Evolutionary conservation across 768 basidiomycete species (phyloP).

Genomic region (Hirschioporus abietinus): DNA sequence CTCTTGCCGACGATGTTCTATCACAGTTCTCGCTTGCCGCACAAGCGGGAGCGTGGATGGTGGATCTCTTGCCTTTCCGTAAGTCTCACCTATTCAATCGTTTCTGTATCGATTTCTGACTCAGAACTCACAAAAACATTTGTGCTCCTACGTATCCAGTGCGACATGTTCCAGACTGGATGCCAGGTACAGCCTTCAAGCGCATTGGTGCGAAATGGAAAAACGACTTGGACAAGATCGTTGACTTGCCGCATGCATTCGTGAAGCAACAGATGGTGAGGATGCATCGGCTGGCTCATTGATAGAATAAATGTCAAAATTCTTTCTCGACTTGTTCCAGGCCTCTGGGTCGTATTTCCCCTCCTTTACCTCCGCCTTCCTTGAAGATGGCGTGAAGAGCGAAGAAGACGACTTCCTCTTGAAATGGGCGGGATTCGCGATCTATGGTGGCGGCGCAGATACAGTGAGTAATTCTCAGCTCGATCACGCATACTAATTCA

Average conservation of each 20-base stretch:
- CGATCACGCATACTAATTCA: not conserved
- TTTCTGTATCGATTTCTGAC: not conserved
- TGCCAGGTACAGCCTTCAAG: slow-evolving; percentile 18
- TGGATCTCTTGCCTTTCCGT: slow-evolving; percentile 15
- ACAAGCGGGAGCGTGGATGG: slow-evolving; percentile 8
- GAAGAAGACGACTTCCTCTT: slow-evolving; percentile 6
- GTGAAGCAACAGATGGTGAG: slow-evolving; percentile 5
- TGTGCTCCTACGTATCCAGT: slow-evolving; percentile 3
- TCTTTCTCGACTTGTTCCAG: slow-evolving; percentile 7
- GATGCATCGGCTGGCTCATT: not conserved
- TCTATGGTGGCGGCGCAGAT: slow-evolving; percentile 29
- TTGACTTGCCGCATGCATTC: not conserved
- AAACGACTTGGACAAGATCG: not conserved
- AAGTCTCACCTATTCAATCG: slow-evolving; percentile 12
- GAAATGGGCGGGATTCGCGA: slow-evolving; percentile 10
- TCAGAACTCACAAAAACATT: not conserved
- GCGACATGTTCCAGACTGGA: slow-evolving; percentile 17
- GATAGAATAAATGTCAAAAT: slow-evolving; percentile 5
- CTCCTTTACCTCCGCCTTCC: slow-evolving; percentile 17
- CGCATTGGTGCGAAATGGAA: slow-evolving; percentile 1
- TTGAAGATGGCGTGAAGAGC: slow-evolving; percentile 8
- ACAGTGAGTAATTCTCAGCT: slow-evolving; percentile 25
- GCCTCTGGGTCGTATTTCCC: slow-evolving; percentile 16
- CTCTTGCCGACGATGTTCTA: slow-evolving; percentile 9
- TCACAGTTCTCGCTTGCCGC: slow-evolving; percentile 7